Evolutionary conservation across 768 basidiomycete genomes (phyloP), one percentile per base, ranked within the genome.

Genomic region (Pleurotus ostreatus): DNA sequence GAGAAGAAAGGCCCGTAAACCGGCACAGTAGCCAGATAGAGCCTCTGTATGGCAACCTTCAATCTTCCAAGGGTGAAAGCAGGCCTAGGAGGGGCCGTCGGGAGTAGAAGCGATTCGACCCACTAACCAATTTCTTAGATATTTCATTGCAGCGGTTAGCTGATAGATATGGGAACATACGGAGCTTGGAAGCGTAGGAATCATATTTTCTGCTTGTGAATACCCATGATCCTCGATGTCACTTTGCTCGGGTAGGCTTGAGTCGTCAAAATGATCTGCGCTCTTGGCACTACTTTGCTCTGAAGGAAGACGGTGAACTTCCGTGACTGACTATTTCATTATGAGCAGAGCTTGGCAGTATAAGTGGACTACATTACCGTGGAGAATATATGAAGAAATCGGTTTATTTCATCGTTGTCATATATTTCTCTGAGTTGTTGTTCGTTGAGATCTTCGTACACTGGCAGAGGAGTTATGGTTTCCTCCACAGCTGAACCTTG

Each of bases 391-490:
- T 70, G 64, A 25, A 88, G 68, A 63, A 84, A 87, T 23, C 82
- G 71, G 13, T 82, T 75, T 12, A 86, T 79, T 69, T 87, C 84
- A 63, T 86, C 84, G 53, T 80, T 75, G 22, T 88, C 85, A 58
- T 82, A 86, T 23, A 83, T 61, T 40, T 81, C 76, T 40, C 86
- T 72, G 16, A 88, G 71, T 61, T 85, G 72, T 22, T 68, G 66
- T 62, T 86, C 83, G 6, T 78, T 75, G 23, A 83, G 40, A 44
- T 55, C 43, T 43, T 45, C 16, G 34, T 34, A 34, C 30, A 34
- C 30, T 9, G 30, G 30, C 30, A 34, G 30, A 34, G 30, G 30
- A 9, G 30, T 4, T 34, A 34, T 34, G 2, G 8, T 34, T 2
- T 34, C 30, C 2, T 34, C 30, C 30, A 34, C 30, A 34, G 30